phyloP scores from a whole-genome alignment of 1,284 basidiomycete genomes.

The Cystobasidium sp. region DNA sequence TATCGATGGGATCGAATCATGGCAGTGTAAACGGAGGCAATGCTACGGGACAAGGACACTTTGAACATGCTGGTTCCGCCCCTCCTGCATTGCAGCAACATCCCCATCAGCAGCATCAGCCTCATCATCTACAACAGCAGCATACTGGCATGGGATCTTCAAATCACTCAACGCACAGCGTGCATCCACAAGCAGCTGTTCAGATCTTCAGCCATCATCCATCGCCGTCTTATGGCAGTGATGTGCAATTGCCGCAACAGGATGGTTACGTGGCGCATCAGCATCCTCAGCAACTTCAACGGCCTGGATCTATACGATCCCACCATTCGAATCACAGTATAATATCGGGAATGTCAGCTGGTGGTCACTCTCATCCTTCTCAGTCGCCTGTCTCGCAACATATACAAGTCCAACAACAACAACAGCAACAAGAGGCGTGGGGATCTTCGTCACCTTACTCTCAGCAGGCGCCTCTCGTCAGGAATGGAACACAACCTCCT shows the following conservation, averaged over 20 bases:
- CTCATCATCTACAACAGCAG: background rate
- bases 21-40: background rate
- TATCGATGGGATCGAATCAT: background rate
- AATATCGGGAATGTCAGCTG: background rate
- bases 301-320: conserved; percentile 6
- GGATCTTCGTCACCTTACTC: background rate
- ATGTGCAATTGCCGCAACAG: background rate
- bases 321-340: conserved; percentile 20
- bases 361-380: conserved; percentile 12
- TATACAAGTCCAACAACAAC: conserved; percentile 44
- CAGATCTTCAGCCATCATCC: conserved; percentile 9
- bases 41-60: background rate
- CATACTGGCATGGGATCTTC: background rate
- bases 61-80: conserved; percentile 25
- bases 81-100: conserved; percentile 24
- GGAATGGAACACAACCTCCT: background rate
- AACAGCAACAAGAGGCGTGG: conserved; percentile 16
- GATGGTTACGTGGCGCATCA: background rate
- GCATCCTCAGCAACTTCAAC: background rate
- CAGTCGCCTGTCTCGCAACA: conserved; percentile 42
- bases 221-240: background rate
- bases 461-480: background rate
- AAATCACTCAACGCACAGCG: background rate
- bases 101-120: background rate
- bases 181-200: background rate